Evolutionary conservation across 257 asterid genomes (phyloP), one percentile per base, ranked within the genome.

Genomic region (Cruciata laevipes): DNA sequence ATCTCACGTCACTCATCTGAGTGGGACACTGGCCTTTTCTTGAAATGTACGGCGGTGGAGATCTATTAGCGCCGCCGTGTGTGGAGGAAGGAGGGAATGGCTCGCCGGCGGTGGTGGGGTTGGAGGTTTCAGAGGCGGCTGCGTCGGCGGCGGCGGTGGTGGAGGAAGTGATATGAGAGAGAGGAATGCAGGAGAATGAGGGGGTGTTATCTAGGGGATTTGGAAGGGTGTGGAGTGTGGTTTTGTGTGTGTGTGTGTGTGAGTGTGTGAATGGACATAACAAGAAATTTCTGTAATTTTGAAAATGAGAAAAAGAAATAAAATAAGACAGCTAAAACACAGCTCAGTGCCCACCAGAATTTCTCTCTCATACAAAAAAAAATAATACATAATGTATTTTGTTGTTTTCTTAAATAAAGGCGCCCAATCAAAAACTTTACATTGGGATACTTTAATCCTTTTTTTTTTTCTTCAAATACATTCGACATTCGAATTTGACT

Each of bases 1-100:
- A 89, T 89, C 82, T 85, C 93, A 87, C 87, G 72, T 79, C 76
- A 82, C 89, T 83, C 96, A 89, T 89, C 87, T 81, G 89, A 76
- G 59, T 69, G 69, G 61, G 21, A 67, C 69, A 66, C 63, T 20
- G 17, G 25, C 25, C 25, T 25, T 16, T 8, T 6, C 13, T 37
- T 10, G 42, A 37, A 37, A 37, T 37, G 42, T 37, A 37, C 42
- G 42, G 23, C 59, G 11, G 12, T 18, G 60, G 31, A 27, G 31
- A 30, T 11, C 30, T 14, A 21, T 51, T 31, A 10, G 49, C 21
- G 57, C 23, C 63, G 17, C 35, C 31, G 30, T 27, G 49, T 63
- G 64, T 23, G 65, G 55, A 65, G 40, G 70, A 65, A 30, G 70
- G 63, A 30, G 70, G 63, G 47, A 58, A 33, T 61, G 77, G 56